phyloP scores from a whole-genome alignment of 2,329 filamentous ascomycete genomes.

The Monilinia polystroma region DNA sequence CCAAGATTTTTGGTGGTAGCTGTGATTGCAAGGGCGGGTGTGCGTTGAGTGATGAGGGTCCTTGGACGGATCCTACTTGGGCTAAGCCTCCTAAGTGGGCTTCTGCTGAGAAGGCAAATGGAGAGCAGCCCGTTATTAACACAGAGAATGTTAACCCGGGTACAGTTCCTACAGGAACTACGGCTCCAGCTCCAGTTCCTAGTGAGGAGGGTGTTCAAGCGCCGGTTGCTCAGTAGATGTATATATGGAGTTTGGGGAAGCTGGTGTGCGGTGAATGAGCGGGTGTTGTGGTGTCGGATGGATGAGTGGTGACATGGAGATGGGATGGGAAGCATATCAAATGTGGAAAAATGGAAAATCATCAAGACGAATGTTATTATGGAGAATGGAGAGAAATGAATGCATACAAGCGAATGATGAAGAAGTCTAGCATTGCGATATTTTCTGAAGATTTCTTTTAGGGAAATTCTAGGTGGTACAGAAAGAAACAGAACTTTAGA shows the following conservation, averaged over 20 bases:
- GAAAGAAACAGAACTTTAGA: conserved; percentile 17
- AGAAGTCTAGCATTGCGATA: neutral
- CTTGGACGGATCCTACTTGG: conserved; percentile 77
- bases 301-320: neutral
- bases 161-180: conserved; percentile 31
- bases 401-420: neutral
- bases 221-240: conserved; percentile 31
- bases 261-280: neutral
- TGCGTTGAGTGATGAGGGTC: conserved; percentile 81
- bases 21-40: conserved; percentile 85
- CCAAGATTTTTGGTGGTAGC: conserved; percentile 77
- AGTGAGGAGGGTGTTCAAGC: conserved; percentile 33
- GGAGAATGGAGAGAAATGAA: conserved; percentile 3
- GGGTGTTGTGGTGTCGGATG: conserved; percentile 6
- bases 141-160: conserved; percentile 38
- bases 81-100: conserved; percentile 62
- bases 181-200: conserved; percentile 27
- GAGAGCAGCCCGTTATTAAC: conserved; percentile 42
- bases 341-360: neutral
- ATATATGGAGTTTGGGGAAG: neutral
- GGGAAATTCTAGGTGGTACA: neutral
- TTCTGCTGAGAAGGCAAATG: conserved; percentile 46
- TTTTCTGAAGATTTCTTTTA: neutral
- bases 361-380: neutral
- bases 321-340: conserved; percentile 1